Conservation (phyloP, 179 eudicot species). For the Silene vulgaris region DNA sequence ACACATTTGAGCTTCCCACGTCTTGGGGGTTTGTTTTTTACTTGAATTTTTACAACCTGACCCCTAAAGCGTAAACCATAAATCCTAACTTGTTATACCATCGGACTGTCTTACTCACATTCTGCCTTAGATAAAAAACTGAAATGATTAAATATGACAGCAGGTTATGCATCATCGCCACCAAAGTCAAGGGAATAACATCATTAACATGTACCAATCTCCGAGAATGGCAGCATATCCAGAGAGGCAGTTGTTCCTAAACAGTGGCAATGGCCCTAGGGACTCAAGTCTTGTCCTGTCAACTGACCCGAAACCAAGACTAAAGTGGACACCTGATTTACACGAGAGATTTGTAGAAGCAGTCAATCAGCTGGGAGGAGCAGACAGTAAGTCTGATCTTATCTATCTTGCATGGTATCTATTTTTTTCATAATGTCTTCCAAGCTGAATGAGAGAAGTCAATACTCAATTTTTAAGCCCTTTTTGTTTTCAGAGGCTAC, state of each 20-base stretch:
- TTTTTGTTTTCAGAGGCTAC: constrained; percentile 68
- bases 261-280: constrained; percentile 54
- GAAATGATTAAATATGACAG: constrained; percentile 25
- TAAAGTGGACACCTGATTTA: constrained; percentile 88
- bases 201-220: constrained; percentile 35
- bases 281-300: constrained; percentile 85
- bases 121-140: constrained; percentile 16
- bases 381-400: constrained; percentile 60
- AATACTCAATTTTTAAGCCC: constrained; percentile 15
- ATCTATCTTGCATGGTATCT: too few relatives aligned
- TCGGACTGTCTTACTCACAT: too few relatives aligned
- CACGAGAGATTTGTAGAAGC: constrained; percentile 83
- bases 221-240: constrained; percentile 47
- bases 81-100: too few relatives aligned
- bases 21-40: too few relatives aligned
- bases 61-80: too few relatives aligned
- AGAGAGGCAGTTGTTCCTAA: constrained; percentile 67
- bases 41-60: too few relatives aligned
- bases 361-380: constrained; percentile 86
- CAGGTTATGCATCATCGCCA: constrained; percentile 58
- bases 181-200: constrained; percentile 43
- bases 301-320: constrained; percentile 85
- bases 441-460: background rate
- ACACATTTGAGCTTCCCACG: too few relatives aligned
- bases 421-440: too few relatives aligned